phyloP scores from a whole-genome alignment of 106 monocot species.

The Gastrodia elata region DNA sequence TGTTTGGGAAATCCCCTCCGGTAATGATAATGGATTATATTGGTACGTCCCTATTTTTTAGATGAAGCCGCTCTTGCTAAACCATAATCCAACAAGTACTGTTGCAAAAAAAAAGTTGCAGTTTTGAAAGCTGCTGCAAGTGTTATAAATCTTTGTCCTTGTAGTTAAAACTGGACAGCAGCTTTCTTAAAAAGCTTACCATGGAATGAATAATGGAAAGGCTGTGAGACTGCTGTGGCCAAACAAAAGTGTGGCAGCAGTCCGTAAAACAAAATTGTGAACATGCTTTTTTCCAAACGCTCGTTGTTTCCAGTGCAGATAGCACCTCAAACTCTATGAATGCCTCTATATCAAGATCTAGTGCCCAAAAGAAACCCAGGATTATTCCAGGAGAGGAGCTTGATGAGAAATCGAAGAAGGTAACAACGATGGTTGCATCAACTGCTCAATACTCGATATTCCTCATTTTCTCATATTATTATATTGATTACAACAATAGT shows the following conservation, averaged over 20 bases:
- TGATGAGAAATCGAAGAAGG: slow-evolving; percentile 90
- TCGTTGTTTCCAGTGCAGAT: too few relatives aligned
- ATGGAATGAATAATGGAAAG: too few relatives aligned
- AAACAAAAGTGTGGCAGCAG: too few relatives aligned
- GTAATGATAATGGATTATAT: slow-evolving; percentile 45
- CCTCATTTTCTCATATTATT: neutral
- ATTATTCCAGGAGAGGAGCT: slow-evolving; percentile 71
- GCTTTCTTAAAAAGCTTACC: too few relatives aligned
- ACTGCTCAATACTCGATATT: neutral
- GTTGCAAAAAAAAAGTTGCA: too few relatives aligned
- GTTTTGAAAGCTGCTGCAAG: too few relatives aligned
- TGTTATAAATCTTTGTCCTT: too few relatives aligned
- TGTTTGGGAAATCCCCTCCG: slow-evolving; percentile 64
- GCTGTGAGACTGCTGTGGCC: too few relatives aligned
- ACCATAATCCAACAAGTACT: neutral
- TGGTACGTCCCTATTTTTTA: slow-evolving; percentile 25
- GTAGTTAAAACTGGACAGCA: too few relatives aligned
- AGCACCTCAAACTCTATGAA: too few relatives aligned
- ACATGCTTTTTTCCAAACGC: too few relatives aligned
- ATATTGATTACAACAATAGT: slow-evolving; percentile 9
- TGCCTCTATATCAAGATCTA: slow-evolving; percentile 37
- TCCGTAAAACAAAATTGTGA: too few relatives aligned
- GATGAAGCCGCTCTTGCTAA: neutral
- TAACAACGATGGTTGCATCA: neutral
- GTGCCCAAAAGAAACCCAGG: slow-evolving; percentile 53